Evolutionary conservation across 2,329 filamentous ascomycete species (phyloP), one percentile per base, ranked within the genome.

Genomic region (Phymatotrichopsis omnivora): DNA sequence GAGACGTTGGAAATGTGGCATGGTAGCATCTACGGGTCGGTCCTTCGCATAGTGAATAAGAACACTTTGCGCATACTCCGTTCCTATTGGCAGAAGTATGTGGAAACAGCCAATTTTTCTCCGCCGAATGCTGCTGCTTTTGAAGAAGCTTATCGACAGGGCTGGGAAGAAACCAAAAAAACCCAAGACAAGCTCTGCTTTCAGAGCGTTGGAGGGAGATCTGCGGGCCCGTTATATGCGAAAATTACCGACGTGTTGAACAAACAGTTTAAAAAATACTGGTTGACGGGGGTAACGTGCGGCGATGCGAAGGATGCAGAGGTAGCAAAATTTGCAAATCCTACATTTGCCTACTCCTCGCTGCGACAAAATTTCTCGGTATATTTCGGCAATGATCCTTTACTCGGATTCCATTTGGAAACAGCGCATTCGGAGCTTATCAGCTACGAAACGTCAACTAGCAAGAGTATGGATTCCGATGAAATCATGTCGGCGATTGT

Each of bases 391-490:
- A 66, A 65, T 3, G 64, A 78, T 47, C 75, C 76, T 0, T 50
- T 76, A 0, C 55, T 70, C 4, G 69, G 74, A 1, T 80, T 73
- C 46, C 75, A 79, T 58, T 63, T 78, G 12, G 70, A 71, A 2
- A 61, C 66, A 1, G 70, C 67, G 2, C n/a, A n/a, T n/a, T n/a
- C n/a, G n/a, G n/a, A n/a, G n/a, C n/a, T n/a, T n/a, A n/a, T n/a
- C n/a, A n/a, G n/a, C n/a, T 67, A 64, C 46, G 63, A 64, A 2
- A 56, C 63, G 0, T 30, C 27, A 17, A 49, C 45, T 24, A 10
- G 23, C 10, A 60, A 71, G 2, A 53, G 60, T 0, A 56, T 64
- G 3, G 17, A 20, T 17, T 23, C 7, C 12, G 17, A 10, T 24
- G 31, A 14, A 42, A 28, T 41, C 7, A 34, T 37, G 14, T 24